These are phyloP conservation scores for Daldinia childiae DNA, from an alignment of 495 filamentous ascomycete genomes.

Conservation along the genomic window DNA sequence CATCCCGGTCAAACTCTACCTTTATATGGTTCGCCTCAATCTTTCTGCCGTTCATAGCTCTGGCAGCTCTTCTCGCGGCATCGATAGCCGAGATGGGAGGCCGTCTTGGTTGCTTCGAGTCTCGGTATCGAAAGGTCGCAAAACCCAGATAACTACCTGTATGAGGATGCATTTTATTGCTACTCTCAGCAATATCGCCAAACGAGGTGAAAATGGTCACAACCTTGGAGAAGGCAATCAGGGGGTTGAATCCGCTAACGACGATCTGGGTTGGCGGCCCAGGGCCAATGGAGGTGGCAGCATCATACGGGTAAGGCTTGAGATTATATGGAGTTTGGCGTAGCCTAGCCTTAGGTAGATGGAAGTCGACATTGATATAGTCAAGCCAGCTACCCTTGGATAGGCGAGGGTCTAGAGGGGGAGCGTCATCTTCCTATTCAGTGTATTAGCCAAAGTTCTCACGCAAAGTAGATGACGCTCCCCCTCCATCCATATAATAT, in stretches of 20 bases:
- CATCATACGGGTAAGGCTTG: constrained; percentile 79
- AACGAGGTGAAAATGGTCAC: constrained; percentile 83
- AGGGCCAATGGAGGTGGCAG: constrained; percentile 81
- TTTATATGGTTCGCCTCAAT: constrained; percentile 78
- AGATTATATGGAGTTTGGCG: constrained; percentile 81
- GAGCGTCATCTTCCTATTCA: constrained; percentile 71
- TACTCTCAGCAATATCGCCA: constrained; percentile 87
- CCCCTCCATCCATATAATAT: constrained; percentile 54
- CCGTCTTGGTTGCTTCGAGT: constrained; percentile 63
- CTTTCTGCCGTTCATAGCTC: constrained; percentile 69
- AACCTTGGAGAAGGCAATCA: constrained; percentile 81
- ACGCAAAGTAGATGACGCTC: constrained; percentile 63
- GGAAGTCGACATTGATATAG: constrained; percentile 70
- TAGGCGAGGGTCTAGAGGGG: constrained; percentile 80
- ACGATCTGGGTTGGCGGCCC: constrained; percentile 90
- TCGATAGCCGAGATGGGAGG: constrained; percentile 71
- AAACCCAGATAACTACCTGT: constrained; percentile 94
- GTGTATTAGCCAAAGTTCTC: constrained; percentile 61
- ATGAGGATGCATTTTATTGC: constrained; percentile 89
- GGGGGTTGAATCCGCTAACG: constrained; percentile 90
- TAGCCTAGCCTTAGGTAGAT: constrained; percentile 77
- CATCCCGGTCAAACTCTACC: constrained; percentile 89
- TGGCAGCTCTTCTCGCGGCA: constrained; percentile 81
- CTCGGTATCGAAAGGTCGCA: constrained; percentile 87
- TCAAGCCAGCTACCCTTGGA: constrained; percentile 64